Conservation (phyloP, 495 filamentous ascomycete genomes). For the Parathielavia appendiculata region DNA sequence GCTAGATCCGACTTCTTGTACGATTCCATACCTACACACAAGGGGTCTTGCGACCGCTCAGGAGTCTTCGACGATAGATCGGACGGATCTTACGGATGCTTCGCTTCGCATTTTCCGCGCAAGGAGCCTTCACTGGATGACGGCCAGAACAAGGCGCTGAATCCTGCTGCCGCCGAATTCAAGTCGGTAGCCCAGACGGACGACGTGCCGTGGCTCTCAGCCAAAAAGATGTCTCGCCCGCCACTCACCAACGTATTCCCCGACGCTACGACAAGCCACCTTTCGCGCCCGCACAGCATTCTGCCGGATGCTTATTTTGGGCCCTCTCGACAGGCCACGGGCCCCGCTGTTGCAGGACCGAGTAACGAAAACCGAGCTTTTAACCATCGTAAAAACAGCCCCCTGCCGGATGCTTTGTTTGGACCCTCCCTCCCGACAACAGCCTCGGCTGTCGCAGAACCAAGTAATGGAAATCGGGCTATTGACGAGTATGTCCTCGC, state of each 20-base stretch:
- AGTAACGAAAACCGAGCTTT: neutral
- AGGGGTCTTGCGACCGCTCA: too few species aligned
- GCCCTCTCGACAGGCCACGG: neutral
- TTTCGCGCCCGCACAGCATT: neutral
- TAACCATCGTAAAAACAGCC: too few species aligned
- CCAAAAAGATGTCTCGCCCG: slow-evolving; percentile 23
- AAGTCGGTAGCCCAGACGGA: slow-evolving; percentile 12
- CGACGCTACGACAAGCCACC: neutral
- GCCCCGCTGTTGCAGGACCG: neutral
- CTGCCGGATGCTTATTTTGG: neutral
- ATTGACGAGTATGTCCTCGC: neutral
- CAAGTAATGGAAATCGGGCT: neutral
- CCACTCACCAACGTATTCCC: slow-evolving; percentile 27
- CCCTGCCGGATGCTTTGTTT: neutral
- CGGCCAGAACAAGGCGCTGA: slow-evolving; percentile 20
- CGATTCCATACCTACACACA: too few species aligned
- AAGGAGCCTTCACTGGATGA: neutral
- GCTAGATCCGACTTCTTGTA: too few species aligned
- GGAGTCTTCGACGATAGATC: neutral
- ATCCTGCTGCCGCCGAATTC: slow-evolving; percentile 32
- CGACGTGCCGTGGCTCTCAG: slow-evolving; percentile 7
- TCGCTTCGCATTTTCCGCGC: neutral
- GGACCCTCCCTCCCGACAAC: neutral
- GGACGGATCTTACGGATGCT: neutral
- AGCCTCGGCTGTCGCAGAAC: neutral